Evolutionary conservation across 805 yeast species (phyloP).

Genomic region (Maudiozyma serrabonitensis): DNA sequence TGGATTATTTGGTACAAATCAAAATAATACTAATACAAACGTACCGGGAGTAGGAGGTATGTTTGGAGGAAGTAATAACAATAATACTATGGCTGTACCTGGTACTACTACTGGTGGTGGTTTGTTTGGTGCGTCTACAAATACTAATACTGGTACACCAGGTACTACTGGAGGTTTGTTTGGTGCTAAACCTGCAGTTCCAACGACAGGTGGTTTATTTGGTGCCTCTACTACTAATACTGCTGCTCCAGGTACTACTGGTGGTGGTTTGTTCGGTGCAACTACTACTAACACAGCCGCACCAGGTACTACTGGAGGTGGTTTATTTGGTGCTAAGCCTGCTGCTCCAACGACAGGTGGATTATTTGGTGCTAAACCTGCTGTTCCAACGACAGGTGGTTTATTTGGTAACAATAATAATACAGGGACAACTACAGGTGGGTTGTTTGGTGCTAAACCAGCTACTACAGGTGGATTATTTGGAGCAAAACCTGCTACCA

Average conservation of each 20-base stretch:
- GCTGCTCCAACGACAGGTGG: slow-evolving; percentile 3
- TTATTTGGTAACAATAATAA: slow-evolving; percentile 6
- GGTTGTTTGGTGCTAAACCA: slow-evolving; percentile 20
- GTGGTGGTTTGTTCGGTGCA: slow-evolving; percentile 23
- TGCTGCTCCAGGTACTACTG: neutral
- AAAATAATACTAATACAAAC: neutral
- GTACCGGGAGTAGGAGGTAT: slow-evolving; percentile 3
- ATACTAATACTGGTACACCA: slow-evolving; percentile 2
- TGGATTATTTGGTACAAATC: slow-evolving; percentile 6
- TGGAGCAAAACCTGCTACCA: slow-evolving; percentile 13
- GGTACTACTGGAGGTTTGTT: slow-evolving; percentile 6
- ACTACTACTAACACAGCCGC: slow-evolving; percentile 10
- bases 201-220: slow-evolving; percentile 9
- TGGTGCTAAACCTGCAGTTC: slow-evolving; percentile 7
- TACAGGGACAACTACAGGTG: slow-evolving; percentile 9
- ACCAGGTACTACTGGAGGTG: slow-evolving; percentile 9
- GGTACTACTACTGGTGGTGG: slow-evolving; percentile 14
- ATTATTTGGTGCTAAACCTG: slow-evolving; percentile 7
- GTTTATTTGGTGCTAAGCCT: slow-evolving; percentile 18
- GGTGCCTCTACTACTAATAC: slow-evolving; percentile 2
- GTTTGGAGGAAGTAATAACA: slow-evolving; percentile 4
- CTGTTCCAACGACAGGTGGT: slow-evolving; percentile 7
- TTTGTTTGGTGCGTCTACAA: slow-evolving; percentile 22
- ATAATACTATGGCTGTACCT: neutral
- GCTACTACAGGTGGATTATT: slow-evolving; percentile 28